Percentiles rank a stretch among this genome's conserved stretches.
phyloP scores from a whole-genome alignment of 192 early-diverging fungal species.

The Podila epigama region DNA sequence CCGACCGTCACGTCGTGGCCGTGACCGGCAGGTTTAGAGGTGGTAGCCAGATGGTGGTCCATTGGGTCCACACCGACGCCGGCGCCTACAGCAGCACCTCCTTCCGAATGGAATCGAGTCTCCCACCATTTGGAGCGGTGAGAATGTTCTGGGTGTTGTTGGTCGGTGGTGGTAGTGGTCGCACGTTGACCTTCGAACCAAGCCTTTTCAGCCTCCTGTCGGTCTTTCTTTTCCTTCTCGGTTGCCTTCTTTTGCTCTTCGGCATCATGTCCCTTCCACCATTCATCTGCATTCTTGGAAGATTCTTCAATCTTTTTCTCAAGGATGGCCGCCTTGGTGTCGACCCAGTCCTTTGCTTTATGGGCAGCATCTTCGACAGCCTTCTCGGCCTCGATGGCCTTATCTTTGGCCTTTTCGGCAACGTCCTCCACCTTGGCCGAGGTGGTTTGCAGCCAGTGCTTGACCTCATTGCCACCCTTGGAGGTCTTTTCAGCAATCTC shows the following conservation, averaged over 20 bases:
- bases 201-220: slow-evolving; percentile 2
- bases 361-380: slow-evolving; percentile 17
- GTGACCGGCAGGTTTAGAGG: neutral
- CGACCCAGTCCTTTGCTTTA: slow-evolving; percentile 24
- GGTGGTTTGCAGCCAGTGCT: slow-evolving; percentile 11
- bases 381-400: slow-evolving; percentile 31
- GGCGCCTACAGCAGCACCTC: neutral
- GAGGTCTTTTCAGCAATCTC: neutral
- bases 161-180: no score
- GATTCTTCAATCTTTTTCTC: slow-evolving; percentile 29
- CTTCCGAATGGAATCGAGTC: slow-evolving; percentile 2
- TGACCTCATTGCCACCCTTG: slow-evolving; percentile 8
- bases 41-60: neutral
- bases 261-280: slow-evolving; percentile 24
- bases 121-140: slow-evolving; percentile 14
- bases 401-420: slow-evolving; percentile 11
- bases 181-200: slow-evolving; percentile 3
- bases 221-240: neutral
- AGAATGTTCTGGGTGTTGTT: neutral
- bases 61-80: neutral
- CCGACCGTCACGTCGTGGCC: no score
- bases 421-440: slow-evolving; percentile 5
- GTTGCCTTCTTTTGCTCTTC: neutral
- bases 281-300: slow-evolving; percentile 17
- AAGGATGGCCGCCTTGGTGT: neutral